Evolutionary conservation across 2,329 filamentous ascomycete genomes (phyloP).

Genomic region (Biscogniauxia marginata): DNA sequence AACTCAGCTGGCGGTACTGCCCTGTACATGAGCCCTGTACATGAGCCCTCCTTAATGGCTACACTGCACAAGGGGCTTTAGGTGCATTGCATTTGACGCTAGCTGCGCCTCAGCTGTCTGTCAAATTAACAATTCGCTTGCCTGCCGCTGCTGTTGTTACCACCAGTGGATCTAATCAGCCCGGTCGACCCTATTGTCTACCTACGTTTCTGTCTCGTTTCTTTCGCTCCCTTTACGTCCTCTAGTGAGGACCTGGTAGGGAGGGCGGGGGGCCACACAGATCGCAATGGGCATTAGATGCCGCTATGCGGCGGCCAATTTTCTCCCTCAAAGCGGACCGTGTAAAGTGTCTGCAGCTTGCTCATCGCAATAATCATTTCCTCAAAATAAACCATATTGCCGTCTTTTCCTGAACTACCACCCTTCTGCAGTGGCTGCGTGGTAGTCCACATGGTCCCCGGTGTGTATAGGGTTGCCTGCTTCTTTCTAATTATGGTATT

Average conservation of each 20-base stretch:
- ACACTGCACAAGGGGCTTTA: constrained; percentile 6
- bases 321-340: constrained; percentile 1
- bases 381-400: neutral
- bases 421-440: constrained; percentile 4
- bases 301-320: neutral
- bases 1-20: constrained; percentile 11
- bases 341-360: constrained; percentile 11
- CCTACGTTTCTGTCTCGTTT: neutral
- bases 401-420: constrained; percentile 1
- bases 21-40: constrained; percentile 12
- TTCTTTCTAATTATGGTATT: constrained; percentile 25
- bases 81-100: constrained; percentile 4
- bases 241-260: neutral
- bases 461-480: constrained; percentile 2
- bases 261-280: no score
- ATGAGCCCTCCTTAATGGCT: constrained; percentile 1
- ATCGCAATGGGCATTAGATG: no score
- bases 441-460: constrained; percentile 16
- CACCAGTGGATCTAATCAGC: neutral
- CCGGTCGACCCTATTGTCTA: neutral
- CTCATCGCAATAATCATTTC: constrained; percentile 1
- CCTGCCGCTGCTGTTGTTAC: neutral
- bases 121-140: constrained; percentile 15
- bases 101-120: constrained; percentile 21
- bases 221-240: neutral